Evolutionary conservation across 148 eudicot genomes (phyloP), one percentile per base, ranked within the genome.

Genomic region (Vaccinium corymbosum): DNA sequence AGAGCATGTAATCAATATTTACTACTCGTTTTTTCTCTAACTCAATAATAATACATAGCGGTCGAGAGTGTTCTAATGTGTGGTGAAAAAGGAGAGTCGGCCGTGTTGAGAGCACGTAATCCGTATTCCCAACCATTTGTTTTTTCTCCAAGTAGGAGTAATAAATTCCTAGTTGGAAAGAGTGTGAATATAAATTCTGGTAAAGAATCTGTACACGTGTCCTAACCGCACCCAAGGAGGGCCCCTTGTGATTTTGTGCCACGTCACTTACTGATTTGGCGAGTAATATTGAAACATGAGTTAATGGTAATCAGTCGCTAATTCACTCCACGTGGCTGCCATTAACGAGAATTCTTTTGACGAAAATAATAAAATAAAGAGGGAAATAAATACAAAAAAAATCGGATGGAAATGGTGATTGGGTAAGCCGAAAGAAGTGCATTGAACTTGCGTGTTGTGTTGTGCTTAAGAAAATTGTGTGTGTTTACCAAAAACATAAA

Each of bases 171-270:
- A 25, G 32, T 17, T 62, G 55, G 74, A 3, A 66, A 7, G 49
- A 9, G 50, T 2, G 81, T 3, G n/a, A 27, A 52, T 48, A 35
- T 49, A 48, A 1, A 22, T 64, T 64, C 56, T 66, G 75, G 83
- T 38, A 8, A 3, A 3, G 46, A 66, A 25, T 81, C 16, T 11
- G 7, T 16, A 81, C 83, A 81, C 48, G 83, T 70, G 83, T 81
- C 17, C 25, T 12, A 14, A 19, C 19, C 12, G 29, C 70, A 81
- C 29, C 19, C 17, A 70, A 32, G 52, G 27, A 27, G 25, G 20
- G 48, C 55, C 46, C 3, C 22, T 29, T 1, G 0, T 17, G 61
- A 66, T 81, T 27, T 70, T 68, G 2, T 81, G 77, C 83, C 83
- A 70, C 27, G 17, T 68, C 76, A 48, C 10, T 52, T 11, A 0